Evolutionary conservation across 2,329 filamentous ascomycete genomes (phyloP), one percentile per base, ranked within the genome.

Genomic region (Colletotrichum euphorbiae): DNA sequence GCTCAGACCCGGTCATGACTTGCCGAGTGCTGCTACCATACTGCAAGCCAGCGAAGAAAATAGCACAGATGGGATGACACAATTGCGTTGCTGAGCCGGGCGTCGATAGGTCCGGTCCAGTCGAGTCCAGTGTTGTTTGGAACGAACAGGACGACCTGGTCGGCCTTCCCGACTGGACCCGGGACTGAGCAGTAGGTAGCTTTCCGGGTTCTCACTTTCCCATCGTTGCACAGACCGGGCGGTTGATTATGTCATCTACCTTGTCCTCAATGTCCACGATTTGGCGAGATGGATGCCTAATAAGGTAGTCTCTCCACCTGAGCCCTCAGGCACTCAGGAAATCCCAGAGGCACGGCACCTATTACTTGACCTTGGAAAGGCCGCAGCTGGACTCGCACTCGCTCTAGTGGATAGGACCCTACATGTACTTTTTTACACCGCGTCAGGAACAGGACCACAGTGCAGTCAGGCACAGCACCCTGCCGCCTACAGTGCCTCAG

Each of bases 201-300:
- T 67, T 46, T 63, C 64, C 64, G 64, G 50, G 58, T 63, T 67
- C 64, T 67, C 64, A 63, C 21, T 48, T 61, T 51, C 56, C 43
- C 62, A 61, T 66, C 19, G 51, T 8, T 4, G 56, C 62, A 43
- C 43, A 21, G 45, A 59, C 54, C 54, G 46, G 6, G 57, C 1
- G 36, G 6, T n/a, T 9, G 33, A 61, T 61, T 61, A 61, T 60
- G 46, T 61, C 57, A 61, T 36, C 36, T 33, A 3, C 9, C 17
- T 38, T 12, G 42, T 45, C 12, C 36, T 38, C 5, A 38, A 28
- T 7, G 28, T 28, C 28, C 6, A 28, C 7, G 28, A 28, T 28
- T 28, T 28, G 28, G 6, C 28, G 36, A 15, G 9, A 45, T 57
- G 4, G 46, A 61, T 61, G 57, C 57, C 57, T 61, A 36, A 33